A percentile compares a stretch with the other conserved stretches of the same genome.
phyloP scores from a whole-genome alignment of 2,329 filamentous ascomycete species.

The Penicillium sumatraense region DNA sequence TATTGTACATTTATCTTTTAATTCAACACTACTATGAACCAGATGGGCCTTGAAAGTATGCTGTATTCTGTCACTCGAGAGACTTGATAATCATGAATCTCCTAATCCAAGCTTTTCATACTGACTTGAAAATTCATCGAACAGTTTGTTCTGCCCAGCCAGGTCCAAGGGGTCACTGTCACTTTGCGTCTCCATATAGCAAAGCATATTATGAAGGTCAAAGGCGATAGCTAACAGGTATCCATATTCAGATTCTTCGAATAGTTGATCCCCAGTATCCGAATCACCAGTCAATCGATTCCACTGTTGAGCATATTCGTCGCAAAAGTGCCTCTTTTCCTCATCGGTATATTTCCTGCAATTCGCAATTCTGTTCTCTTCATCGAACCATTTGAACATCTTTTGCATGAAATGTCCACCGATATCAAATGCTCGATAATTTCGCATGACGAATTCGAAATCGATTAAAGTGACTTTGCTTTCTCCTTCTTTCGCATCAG shows the following conservation, averaged over 20 bases:
- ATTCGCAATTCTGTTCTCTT: slow-evolving; percentile 21
- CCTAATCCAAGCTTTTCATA: slow-evolving; percentile 19
- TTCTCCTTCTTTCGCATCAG: slow-evolving; percentile 16
- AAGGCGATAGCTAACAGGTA: slow-evolving; percentile 25
- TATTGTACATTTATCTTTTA: not conserved
- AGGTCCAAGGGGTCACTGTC: slow-evolving; percentile 25
- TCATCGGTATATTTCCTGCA: slow-evolving; percentile 24
- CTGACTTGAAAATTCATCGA: slow-evolving; percentile 24
- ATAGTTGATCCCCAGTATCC: slow-evolving; percentile 26
- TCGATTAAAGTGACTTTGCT: slow-evolving; percentile 25
- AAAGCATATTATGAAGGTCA: slow-evolving; percentile 29
- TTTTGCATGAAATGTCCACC: slow-evolving; percentile 31
- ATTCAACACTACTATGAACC: not conserved
- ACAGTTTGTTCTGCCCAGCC: slow-evolving; percentile 23
- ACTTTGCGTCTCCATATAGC: slow-evolving; percentile 22
- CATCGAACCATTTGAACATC: slow-evolving; percentile 30
- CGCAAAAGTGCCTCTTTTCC: slow-evolving; percentile 27
- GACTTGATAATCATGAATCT: too few species aligned
- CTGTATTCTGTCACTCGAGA: too few species aligned
- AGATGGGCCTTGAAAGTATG: not conserved
- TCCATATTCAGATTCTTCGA: slow-evolving; percentile 25
- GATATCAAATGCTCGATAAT: slow-evolving; percentile 27
- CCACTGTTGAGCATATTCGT: slow-evolving; percentile 27
- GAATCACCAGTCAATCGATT: slow-evolving; percentile 25
- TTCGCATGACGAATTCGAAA: slow-evolving; percentile 28